phyloP scores from a whole-genome alignment of 179 eudicot species.

The Beta corolliflora region DNA sequence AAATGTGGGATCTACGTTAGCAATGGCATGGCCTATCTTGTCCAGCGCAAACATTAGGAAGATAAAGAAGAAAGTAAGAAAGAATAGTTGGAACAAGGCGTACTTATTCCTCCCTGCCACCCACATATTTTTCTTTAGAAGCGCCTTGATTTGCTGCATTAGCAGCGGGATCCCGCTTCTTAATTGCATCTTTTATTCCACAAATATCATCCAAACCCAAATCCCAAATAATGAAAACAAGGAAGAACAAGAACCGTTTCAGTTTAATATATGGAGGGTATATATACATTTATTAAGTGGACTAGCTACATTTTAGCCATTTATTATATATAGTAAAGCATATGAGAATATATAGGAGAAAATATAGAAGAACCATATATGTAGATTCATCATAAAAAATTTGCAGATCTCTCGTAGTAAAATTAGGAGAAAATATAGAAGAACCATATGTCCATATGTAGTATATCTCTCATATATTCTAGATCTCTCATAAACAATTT shows the following conservation, averaged over 20 bases:
- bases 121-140: slow-evolving; percentile 50
- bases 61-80: slow-evolving; percentile 60
- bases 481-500: too few species aligned
- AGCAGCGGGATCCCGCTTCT: slow-evolving; percentile 5
- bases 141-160: slow-evolving; percentile 53
- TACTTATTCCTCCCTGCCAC: slow-evolving; percentile 57
- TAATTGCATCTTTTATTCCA: neutral
- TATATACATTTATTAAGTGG: neutral
- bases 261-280: neutral
- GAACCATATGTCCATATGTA: too few species aligned
- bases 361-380: too few species aligned
- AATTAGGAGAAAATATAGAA: too few species aligned
- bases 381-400: too few species aligned
- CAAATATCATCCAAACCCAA: neutral
- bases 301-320: slow-evolving; percentile 2
- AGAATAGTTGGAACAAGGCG: slow-evolving; percentile 52
- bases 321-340: neutral
- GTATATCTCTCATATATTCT: too few species aligned
- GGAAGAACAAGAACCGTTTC: too few species aligned
- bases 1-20: slow-evolving; percentile 29
- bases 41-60: slow-evolving; percentile 52
- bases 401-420: too few species aligned
- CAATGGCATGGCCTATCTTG: slow-evolving; percentile 37
- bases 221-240: neutral
- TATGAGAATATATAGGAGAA: too few species aligned